Evolutionary conservation across 495 filamentous ascomycete genomes (phyloP).

Genomic region (Diplogelasinospora grovesii): DNA sequence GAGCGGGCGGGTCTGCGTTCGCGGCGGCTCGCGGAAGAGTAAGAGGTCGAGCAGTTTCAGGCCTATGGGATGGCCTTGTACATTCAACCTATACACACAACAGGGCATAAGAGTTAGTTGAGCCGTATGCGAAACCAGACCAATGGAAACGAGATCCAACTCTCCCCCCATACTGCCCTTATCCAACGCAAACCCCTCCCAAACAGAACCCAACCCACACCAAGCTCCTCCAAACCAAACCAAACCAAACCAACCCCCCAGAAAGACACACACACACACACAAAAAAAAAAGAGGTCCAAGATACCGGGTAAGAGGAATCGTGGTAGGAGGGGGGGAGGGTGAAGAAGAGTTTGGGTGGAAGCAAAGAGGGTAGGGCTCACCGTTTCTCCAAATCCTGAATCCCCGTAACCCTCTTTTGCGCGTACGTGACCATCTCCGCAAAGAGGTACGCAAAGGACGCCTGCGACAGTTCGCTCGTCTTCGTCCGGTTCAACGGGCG

Average conservation of each 20-base stretch:
- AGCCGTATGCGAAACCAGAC: no score
- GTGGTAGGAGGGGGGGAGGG: background rate
- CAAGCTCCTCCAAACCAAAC: no score
- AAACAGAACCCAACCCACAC: no score
- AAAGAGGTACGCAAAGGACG: slow-evolving; percentile 93
- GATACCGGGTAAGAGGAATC: background rate
- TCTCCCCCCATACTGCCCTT: background rate
- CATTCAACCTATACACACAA: slow-evolving; percentile 60
- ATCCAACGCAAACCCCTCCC: no score
- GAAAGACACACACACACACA: no score
- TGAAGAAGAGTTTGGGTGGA: background rate
- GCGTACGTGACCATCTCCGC: slow-evolving; percentile 96
- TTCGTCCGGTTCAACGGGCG: slow-evolving; percentile 84
- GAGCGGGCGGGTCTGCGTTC: slow-evolving; percentile 67
- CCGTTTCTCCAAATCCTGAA: slow-evolving; percentile 90
- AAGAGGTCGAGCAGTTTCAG: slow-evolving; percentile 92
- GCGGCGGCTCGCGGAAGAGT: slow-evolving; percentile 66
- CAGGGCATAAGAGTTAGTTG: background rate
- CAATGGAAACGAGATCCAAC: no score
- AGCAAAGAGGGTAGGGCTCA: slow-evolving; percentile 29
- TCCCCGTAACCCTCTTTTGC: slow-evolving; percentile 80
- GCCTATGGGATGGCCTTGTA: slow-evolving; percentile 91
- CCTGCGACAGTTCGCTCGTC: slow-evolving; percentile 78
- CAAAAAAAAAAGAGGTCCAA: background rate
- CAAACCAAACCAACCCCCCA: no score